Base-by-base conservation (phyloP, 108 stramenopile species). In the Thalassiosira profunda region DNA sequence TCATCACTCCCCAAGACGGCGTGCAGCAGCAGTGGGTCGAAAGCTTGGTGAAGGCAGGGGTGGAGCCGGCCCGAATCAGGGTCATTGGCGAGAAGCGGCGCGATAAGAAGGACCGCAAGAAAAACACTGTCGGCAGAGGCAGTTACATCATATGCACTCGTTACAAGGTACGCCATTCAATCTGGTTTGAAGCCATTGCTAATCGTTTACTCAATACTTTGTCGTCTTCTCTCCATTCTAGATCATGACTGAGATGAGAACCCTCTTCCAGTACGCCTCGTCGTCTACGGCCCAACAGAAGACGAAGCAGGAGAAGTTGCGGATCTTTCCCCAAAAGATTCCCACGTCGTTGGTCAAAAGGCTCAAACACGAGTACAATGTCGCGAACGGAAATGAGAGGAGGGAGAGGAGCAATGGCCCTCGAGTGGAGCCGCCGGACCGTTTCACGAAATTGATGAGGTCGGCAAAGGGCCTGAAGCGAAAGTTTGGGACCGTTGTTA, bases 11-110 rank as follows among this genome's bases (percentile, higher is more conserved):
- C 9, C 64, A 83, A 14, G 82, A 79, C 54, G 79, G 63, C 6
- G 66, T 83, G 10, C 66, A 61, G 34, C 33, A 45, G 0, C 82
- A 83, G 24, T 83, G 82, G 82, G n/a, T 63, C 12, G 72, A 73
- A 18, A 40, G 58, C 36, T 36, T 83, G 7, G 24, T 54, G 29
- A 45, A 48, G 20, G 42, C 60, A 21, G 81, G 81, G 1, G 66
- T 71, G 2, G 53, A 47, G 34, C 49, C 36, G 1, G 65, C 55
- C 21, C 24, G 54, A 11, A 58, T 65, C 29, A 18, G 12, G 28
- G 38, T 72, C 7, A 24, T 65, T 23, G 71, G 62, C n/a, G 59
- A 65, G 29, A 40, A 21, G 30, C 15, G 21, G 24, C 24, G 31
- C 12, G 57, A 60, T 62, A 33, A 33, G 20, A 59, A 47, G 12